Evolutionary conservation across 169 alveolate genomes (phyloP), one percentile per base, ranked within the genome.

Genomic region (Cryptosporidium viatorum): DNA sequence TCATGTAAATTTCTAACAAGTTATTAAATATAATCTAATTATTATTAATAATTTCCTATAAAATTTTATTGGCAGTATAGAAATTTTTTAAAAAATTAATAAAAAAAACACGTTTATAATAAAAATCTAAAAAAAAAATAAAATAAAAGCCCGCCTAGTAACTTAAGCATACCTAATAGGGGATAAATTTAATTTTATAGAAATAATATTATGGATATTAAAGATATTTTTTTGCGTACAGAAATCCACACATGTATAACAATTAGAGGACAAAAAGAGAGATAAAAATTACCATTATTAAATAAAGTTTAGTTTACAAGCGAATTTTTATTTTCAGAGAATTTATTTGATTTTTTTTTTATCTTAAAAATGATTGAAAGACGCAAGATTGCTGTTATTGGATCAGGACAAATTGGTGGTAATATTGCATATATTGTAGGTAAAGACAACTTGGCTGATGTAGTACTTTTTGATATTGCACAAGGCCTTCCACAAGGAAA

Each of bases 331-430:
- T 55, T 73, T 73, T 73, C 16, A 14, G 43, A 26, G 43, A n/a
- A 31, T 35, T 37, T 33, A 10, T 55, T 55, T 55, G 29, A n/a
- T n/a, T n/a, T 73, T 29, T 73, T 29, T 21, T 10, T 26, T 71
- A 33, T 2, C 12, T 48, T 23, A 41, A 80, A 80, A 2, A 80
- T 80, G 89, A 80, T 86, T 71, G 86, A 89, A 91, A 92, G 92
- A 71, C 93, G 93, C 3, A 93, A 92, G 84, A 93, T 93, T 12
- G 91, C 95, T 33, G 93, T 93, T 35, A 89, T 93, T 43, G 96
- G 96, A 18, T 92, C 96, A 48, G 94, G 96, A 33, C 94, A 93
- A 50, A 93, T 93, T 4, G 94, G 96, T 18, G 94, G 92, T 23
- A 89, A 93, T 37, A 73, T 92, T 60, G 96, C 94, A 50, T 86